A percentile compares a stretch with the other conserved stretches of the same genome.
Evolutionary conservation across 2,329 filamentous ascomycete genomes (phyloP).

Genomic region (Fusarium foetens): DNA sequence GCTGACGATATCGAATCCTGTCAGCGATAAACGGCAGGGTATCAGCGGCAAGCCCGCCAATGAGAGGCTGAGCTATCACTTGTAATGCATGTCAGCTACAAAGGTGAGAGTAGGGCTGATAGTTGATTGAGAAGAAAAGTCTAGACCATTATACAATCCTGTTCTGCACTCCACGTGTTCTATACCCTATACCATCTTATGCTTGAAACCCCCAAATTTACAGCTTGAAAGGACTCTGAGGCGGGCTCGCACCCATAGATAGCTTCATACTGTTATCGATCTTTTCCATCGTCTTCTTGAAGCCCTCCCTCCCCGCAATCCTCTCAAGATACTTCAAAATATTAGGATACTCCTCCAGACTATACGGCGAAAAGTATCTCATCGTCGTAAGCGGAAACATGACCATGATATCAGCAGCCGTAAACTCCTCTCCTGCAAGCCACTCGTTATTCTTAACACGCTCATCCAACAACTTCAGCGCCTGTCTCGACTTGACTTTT

Average conservation of each 20-base stretch:
- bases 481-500: conserved; percentile 48
- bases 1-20: not conserved
- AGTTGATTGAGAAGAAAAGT: not conserved
- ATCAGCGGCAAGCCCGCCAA: not conserved
- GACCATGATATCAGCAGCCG: conserved; percentile 72
- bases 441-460: conserved; percentile 60
- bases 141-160: not conserved
- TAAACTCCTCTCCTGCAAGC: conserved; percentile 70
- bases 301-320: conserved; percentile 57
- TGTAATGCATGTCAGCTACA: not conserved
- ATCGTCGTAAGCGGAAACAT: conserved; percentile 70
- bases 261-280: conserved; percentile 58
- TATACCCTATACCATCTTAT: not conserved
- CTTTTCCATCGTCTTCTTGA: conserved; percentile 59
- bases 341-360: conserved; percentile 53
- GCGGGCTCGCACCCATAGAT: conserved; percentile 41
- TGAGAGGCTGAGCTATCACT: not conserved
- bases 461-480: conserved; percentile 62
- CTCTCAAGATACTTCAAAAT: conserved; percentile 59
- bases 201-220: not conserved
- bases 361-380: conserved; percentile 61
- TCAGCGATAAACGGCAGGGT: rapidly evolving
- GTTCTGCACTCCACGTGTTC: not conserved
- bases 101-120: not conserved
- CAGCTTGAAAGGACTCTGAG: conserved; percentile 10